phyloP scores from a whole-genome alignment of 129 eudicot genomes.

The Flaveria trinervia region DNA sequence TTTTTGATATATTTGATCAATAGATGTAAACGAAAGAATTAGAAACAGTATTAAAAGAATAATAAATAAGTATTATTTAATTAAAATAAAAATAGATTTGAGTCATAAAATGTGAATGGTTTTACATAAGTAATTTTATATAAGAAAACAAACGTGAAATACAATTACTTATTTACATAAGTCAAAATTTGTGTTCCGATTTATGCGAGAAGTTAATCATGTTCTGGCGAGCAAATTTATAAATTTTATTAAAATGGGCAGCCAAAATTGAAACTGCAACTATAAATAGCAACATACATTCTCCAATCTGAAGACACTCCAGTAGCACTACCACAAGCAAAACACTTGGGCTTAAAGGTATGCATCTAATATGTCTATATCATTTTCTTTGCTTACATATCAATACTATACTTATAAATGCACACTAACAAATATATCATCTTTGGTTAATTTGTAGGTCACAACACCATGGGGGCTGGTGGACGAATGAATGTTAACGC shows the following conservation, averaged over 20 bases:
- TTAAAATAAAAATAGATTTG: too few relatives aligned
- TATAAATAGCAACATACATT: not conserved
- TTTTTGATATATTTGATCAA: too few relatives aligned
- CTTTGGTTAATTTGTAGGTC: not conserved
- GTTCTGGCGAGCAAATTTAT: not conserved
- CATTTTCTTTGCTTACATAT: not conserved
- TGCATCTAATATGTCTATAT: not conserved
- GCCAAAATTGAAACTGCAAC: constrained; percentile 5
- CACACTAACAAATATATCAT: not conserved
- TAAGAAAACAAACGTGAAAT: not conserved
- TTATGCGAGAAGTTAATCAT: not conserved
- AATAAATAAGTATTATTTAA: too few relatives aligned
- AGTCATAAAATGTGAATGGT: too few relatives aligned
- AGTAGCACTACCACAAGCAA: constrained; percentile 4
- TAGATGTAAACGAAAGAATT: too few relatives aligned
- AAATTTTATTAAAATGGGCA: not conserved
- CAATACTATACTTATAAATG: not conserved
- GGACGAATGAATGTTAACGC: constrained; percentile 33
- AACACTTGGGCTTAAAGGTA: not conserved
- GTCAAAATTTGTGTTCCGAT: constrained; percentile 12
- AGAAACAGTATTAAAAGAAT: too few relatives aligned
- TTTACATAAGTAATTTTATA: too few relatives aligned
- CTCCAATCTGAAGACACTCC: not conserved
- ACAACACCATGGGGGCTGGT: constrained; percentile 35
- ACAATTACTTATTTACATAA: not conserved